phyloP scores from a whole-genome alignment of 176 grass and related monocot species.

The Oryza officinalis region DNA sequence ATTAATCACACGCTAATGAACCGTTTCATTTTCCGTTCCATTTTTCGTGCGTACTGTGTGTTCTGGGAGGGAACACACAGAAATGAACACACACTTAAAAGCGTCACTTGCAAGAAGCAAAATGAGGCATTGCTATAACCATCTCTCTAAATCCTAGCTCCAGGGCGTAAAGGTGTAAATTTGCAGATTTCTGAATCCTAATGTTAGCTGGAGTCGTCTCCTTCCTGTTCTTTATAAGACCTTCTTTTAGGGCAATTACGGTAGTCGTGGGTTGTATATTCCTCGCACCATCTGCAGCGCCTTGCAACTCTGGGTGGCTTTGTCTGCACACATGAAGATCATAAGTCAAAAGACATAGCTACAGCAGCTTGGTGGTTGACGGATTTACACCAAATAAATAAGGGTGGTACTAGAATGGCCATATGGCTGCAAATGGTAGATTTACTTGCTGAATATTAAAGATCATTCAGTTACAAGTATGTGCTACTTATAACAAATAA shows the following conservation, averaged over 20 bases:
- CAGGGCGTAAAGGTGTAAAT: too few species aligned
- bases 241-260: slow-evolving; percentile 22
- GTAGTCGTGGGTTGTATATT: not conserved
- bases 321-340: not conserved
- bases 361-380: not conserved
- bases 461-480: not conserved
- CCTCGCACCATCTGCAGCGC: not conserved
- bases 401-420: too few species aligned
- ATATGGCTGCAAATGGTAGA: too few species aligned
- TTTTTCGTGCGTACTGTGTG: too few species aligned
- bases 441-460: not conserved
- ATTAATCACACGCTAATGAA: too few species aligned
- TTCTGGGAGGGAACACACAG: too few species aligned
- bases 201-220: not conserved
- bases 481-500: not conserved
- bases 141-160: not conserved
- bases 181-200: too few species aligned
- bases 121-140: not conserved
- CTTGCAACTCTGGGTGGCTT: slow-evolving; percentile 3
- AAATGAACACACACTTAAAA: too few species aligned
- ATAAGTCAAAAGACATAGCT: not conserved
- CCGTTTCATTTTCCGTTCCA: too few species aligned
- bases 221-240: not conserved
- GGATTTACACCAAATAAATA: too few species aligned
- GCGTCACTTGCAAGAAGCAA: not conserved